A percentile compares a stretch with the other conserved stretches of the same genome.
phyloP scores from a whole-genome alignment of 2,329 filamentous ascomycete species.

The Cordyceps fumosorosea region DNA sequence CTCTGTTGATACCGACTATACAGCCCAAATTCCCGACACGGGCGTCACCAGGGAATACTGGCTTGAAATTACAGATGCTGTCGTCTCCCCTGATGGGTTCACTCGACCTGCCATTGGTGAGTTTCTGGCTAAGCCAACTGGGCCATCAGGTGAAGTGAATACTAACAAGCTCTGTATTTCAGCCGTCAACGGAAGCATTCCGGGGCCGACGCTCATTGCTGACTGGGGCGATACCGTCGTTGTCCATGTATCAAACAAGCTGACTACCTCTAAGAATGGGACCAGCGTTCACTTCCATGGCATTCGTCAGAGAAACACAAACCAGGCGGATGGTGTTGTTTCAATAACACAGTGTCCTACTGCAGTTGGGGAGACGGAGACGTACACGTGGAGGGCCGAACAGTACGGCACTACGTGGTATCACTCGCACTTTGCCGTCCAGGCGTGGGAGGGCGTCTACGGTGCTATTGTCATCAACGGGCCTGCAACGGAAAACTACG shows the following conservation, averaged over 20 bases:
- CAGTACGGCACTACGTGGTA: constrained; percentile 59
- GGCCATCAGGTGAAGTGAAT: not conserved
- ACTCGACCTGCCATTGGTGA: no score
- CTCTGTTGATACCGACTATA: no score
- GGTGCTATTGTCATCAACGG: constrained; percentile 58
- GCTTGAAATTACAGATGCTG: no score
- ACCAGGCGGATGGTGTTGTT: constrained; percentile 53
- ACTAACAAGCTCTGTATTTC: not conserved
- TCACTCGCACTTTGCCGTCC: constrained; percentile 41
- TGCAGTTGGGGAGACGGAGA: constrained; percentile 44
- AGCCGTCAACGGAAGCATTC: constrained; percentile 51
- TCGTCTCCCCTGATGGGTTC: no score
- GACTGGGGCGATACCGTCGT: constrained; percentile 48
- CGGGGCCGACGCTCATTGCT: constrained; percentile 52
- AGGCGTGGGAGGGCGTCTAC: constrained; percentile 37
- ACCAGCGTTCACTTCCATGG: constrained; percentile 56
- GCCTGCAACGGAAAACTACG: constrained; percentile 51
- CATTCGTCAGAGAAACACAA: constrained; percentile 51
- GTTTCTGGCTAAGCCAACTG: no score
- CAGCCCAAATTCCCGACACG: no score
- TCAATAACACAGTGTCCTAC: constrained; percentile 53
- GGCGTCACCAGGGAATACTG: no score
- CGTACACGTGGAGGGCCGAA: constrained; percentile 50
- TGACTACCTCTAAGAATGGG: constrained; percentile 25
- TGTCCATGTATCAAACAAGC: constrained; percentile 34